Evolutionary conservation across 2,329 filamentous ascomycete species (phyloP), one percentile per base, ranked within the genome.

Genomic region (Pyrenochaeta sp.): DNA sequence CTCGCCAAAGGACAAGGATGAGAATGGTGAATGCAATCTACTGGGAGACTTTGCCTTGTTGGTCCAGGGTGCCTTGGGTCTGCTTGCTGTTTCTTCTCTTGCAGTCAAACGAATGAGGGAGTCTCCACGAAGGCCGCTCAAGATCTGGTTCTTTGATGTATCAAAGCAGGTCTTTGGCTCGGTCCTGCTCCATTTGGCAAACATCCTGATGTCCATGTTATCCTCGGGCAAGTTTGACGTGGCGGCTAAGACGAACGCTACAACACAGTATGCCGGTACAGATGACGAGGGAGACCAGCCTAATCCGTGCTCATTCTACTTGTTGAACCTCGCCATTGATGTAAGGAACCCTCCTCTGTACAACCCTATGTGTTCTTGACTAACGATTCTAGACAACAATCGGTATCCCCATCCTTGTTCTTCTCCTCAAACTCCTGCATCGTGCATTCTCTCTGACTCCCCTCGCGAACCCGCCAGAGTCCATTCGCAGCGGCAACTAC

Each of bases 101-200:
- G 93, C 97, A 6, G 96, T 85, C 77, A 99, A 99, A 77, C 83
- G 94, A 58, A 96, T 88, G 85, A 84, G 89, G 55, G 94, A 99
- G 74, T 82, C 89, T 44, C 93, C 94, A 1, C 93, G 96, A 69
- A 83, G 94, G 41, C 93, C 93, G 1, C 67, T 97, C 65, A 96
- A 95, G 80, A 91, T 99, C 55, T 99, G 94, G 93, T 92, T 89
- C 71, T 99, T 97, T 71, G 94, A 99, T 68, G 94, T 86, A 17
- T 96, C 90, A 21, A 99, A 99, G 77, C 94, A 99, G 77, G 90
- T 99, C 40, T 89, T 97, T 63, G 94, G 94, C 15, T 95, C 91
- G 20, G 86, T 91, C 31, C 80, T 99, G 69, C 85, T 96, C 22
- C 94, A 99, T 74, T 80, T 93, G 30, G 89, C 92, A 58, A 99